Base-by-base conservation (phyloP, 495 filamentous ascomycete genomes). In the Daldinia concentrica region DNA sequence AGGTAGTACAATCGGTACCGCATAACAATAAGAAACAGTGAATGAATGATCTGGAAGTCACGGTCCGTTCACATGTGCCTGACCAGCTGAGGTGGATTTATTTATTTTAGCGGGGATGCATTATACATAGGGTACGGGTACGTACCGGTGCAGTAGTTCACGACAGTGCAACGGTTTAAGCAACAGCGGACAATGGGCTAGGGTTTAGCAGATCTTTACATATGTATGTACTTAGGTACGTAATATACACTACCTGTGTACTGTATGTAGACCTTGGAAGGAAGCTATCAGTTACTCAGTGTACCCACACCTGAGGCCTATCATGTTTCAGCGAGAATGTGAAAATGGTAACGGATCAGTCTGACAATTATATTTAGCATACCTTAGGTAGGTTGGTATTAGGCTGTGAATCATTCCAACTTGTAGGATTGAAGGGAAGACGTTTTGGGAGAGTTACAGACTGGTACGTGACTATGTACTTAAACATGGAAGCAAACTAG, bases 31-130 rank as follows among this genome's bases (percentile, higher is more conserved):
- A 45, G 41, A 17, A 30, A 30, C 29, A 56, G 9, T 56, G 37
- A 43, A 17, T 56, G 37, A 43, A 34, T 39, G 65, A 67, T 50
- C 45, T 45, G 50, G 65, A 64, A 48, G 51, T 64, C 62, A 64
- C 60, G 48, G 29, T 22, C 60, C 14, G 48, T 63, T 63, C 48
- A 61, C 64, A 61, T 67, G 56, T 58, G 48, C 64, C 14, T 54
- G 2, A 26, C 36, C 36, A 45, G 57, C 37, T 43, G 37, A 26
- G 15, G 22, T 36, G 43, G 43, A 12, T 24, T 22, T 24, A 12
- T 14, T 14, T 48, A 12, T 4, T 24, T 26, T 36, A 57, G 54
- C 29, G 3, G 29, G 3, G 51, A 57, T 37, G 17, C 15, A 30
- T 17, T 14, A 36, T 5, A 5, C 0, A 30, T 36, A 14, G 34